These are phyloP conservation scores for Sporothrix variecibatus DNA, from an alignment of 2,329 filamentous ascomycete species.

Conservation along the genomic window DNA sequence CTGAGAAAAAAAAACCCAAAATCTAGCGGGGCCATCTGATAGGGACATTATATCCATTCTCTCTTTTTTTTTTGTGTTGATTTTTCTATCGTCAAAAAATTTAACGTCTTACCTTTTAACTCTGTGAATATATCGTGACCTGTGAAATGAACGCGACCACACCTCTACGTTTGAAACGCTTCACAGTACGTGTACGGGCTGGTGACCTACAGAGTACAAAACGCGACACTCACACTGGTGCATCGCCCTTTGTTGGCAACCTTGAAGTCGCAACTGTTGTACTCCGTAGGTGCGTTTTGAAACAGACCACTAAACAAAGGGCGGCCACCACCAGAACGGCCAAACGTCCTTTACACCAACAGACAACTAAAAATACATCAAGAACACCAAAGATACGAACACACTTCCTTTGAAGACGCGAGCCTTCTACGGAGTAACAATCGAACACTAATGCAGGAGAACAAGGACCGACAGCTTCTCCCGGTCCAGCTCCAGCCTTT, in stretches of 20 bases:
- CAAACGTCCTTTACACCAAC: background rate
- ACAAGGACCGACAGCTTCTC: background rate
- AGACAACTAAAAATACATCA: background rate
- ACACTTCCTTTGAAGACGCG: too few species aligned
- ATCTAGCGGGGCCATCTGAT: constrained; percentile 20
- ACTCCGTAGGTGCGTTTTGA: background rate
- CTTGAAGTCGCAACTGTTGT: background rate
- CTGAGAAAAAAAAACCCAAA: background rate
- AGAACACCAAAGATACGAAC: background rate
- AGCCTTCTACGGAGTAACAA: too few species aligned
- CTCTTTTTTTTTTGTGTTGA: constrained; percentile 20
- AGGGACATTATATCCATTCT: constrained; percentile 27
- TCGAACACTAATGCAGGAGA: background rate
- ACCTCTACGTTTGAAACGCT: constrained; percentile 13
- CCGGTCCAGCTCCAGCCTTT: too few species aligned
- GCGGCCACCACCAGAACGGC: background rate
- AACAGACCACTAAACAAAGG: background rate
- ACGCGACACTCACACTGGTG: background rate
- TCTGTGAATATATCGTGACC: too few species aligned
- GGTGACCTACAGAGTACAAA: background rate
- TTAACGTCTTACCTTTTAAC: background rate
- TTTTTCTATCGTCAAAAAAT: background rate
- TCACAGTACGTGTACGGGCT: background rate
- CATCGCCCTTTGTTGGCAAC: background rate
- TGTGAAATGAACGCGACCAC: background rate